A percentile compares a stretch with the other conserved stretches of the same genome.
phyloP scores from a whole-genome alignment of 352 stramenopile species.

The Phytophthora pinifolia region DNA sequence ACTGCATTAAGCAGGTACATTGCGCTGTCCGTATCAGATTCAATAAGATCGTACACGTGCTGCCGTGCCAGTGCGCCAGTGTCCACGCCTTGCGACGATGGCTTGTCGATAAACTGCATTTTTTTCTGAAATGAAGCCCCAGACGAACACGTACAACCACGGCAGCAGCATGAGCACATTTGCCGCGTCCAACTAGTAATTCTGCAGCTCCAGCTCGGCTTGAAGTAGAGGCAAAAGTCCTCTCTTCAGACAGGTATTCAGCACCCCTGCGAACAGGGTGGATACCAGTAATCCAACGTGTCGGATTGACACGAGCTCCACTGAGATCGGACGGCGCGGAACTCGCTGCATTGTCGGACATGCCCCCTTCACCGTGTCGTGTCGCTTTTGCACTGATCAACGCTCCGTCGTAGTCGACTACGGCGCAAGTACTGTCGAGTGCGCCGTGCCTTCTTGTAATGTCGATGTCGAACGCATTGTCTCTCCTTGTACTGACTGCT shows the following conservation, averaged over 20 bases:
- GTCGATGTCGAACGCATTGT: conserved; percentile 18
- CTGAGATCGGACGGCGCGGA: conserved; percentile 11
- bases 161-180: conserved; percentile 40
- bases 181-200: conserved; percentile 36
- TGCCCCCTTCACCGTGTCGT: not conserved
- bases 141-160: conserved; percentile 50
- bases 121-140: conserved; percentile 55
- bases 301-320: conserved; percentile 20
- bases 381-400: conserved; percentile 17
- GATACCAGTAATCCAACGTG: conserved; percentile 45
- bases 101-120: conserved; percentile 59
- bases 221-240: conserved; percentile 43
- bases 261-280: conserved; percentile 33
- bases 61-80: conserved; percentile 35
- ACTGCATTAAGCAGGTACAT: conserved; percentile 75
- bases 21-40: conserved; percentile 61
- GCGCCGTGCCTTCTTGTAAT: conserved; percentile 4
- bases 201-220: conserved; percentile 36
- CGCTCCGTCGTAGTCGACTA: conserved; percentile 32
- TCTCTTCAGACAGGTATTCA: conserved; percentile 40
- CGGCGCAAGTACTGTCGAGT: conserved; percentile 31
- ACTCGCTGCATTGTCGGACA: conserved; percentile 16
- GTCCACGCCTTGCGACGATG: conserved; percentile 32
- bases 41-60: conserved; percentile 61
- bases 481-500: conserved; percentile 23